phyloP scores from a whole-genome alignment of 1,139 yeast genomes.

The Meyerozyma carpophila region DNA sequence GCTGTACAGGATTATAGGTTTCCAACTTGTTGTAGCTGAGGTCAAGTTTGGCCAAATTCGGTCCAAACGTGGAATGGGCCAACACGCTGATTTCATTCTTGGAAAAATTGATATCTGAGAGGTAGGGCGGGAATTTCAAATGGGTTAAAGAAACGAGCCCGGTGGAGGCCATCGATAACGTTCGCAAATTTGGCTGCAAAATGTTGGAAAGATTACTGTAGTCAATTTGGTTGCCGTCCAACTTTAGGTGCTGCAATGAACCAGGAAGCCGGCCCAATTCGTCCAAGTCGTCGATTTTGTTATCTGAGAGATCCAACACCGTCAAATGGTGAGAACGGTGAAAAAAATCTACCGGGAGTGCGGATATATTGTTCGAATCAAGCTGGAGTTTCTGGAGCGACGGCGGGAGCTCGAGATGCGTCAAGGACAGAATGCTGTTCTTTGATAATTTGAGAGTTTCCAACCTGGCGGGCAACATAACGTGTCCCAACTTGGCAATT shows the following conservation, averaged over 20 bases:
- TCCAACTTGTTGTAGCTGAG: constrained; percentile 12
- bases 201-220: constrained; percentile 16
- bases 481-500: constrained; percentile 7
- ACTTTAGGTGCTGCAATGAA: constrained; percentile 11
- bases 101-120: constrained; percentile 13
- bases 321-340: constrained; percentile 7
- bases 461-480: constrained; percentile 11
- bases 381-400: constrained; percentile 13
- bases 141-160: constrained; percentile 16
- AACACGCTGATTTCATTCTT: constrained; percentile 16
- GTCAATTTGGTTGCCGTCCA: constrained; percentile 21
- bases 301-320: constrained; percentile 14
- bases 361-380: constrained; percentile 12
- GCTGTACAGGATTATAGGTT: constrained; percentile 5
- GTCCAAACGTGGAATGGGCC: constrained; percentile 11
- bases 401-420: constrained; percentile 11
- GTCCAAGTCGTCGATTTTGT: constrained; percentile 20
- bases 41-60: constrained; percentile 9
- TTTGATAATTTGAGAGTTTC: constrained; percentile 13
- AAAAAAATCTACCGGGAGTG: constrained; percentile 14
- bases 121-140: constrained; percentile 13
- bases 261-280: constrained; percentile 19
- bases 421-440: constrained; percentile 11
- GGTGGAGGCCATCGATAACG: constrained; percentile 16
- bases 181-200: constrained; percentile 13